phyloP scores from a whole-genome alignment of 225 moss, liverwort and hornwort species.

The Polytrichum commune region DNA sequence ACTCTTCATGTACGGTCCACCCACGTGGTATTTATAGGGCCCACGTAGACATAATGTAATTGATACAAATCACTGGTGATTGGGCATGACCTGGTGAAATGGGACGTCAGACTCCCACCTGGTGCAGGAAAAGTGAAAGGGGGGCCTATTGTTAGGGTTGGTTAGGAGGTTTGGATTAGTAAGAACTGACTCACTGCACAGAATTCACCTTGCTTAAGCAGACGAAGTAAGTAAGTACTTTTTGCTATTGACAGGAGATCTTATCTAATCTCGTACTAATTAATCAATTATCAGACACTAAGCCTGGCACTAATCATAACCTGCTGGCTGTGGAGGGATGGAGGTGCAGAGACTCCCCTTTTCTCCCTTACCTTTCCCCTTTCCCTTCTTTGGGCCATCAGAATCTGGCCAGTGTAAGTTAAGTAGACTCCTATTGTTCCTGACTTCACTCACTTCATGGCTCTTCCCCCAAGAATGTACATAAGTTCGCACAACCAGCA shows the following conservation, averaged over 20 bases:
- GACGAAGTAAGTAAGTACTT: not conserved
- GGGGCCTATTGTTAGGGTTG: not conserved
- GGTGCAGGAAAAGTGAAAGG: not conserved
- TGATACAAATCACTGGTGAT: not conserved
- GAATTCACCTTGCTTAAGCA: not conserved
- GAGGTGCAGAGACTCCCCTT: too few species aligned
- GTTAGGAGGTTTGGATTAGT: not conserved
- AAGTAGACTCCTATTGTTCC: too few species aligned
- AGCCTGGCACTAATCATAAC: not conserved
- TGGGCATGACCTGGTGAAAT: not conserved
- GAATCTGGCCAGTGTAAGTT: too few species aligned
- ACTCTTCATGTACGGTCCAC: not conserved
- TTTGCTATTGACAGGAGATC: not conserved
- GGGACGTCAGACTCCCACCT: too few species aligned
- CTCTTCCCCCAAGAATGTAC: too few species aligned
- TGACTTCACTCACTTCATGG: too few species aligned
- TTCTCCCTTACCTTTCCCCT: too few species aligned
- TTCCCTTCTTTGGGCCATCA: too few species aligned
- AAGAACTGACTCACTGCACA: too few species aligned
- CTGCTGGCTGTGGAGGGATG: not conserved
- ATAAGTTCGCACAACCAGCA: too few species aligned
- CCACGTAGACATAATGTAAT: constrained; percentile 1
- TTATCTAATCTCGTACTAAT: not conserved
- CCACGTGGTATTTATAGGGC: constrained; percentile 1
- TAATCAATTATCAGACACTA: not conserved